phyloP scores from a whole-genome alignment of 495 filamentous ascomycete species.

The Hyphodiscus hymeniophilus region DNA sequence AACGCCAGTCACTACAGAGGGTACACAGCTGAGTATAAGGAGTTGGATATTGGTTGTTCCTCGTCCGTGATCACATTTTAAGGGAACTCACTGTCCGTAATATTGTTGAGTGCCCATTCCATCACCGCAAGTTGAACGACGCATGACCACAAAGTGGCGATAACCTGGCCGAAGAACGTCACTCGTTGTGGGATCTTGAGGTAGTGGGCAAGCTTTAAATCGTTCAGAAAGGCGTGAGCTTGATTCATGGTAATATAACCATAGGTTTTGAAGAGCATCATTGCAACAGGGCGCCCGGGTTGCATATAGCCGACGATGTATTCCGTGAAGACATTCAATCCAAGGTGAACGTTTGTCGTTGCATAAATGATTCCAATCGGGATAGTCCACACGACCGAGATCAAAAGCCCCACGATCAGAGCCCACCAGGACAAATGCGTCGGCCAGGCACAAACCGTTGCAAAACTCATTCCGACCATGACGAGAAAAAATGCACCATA shows the following conservation, averaged over 20 bases:
- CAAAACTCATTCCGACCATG: constrained; percentile 53
- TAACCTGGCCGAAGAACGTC: constrained; percentile 59
- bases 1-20: too few relatives aligned
- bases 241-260: constrained; percentile 61
- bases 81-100: too few relatives aligned
- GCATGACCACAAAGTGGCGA: constrained; percentile 57
- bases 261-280: constrained; percentile 73
- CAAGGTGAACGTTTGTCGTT: constrained; percentile 60
- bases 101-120: constrained; percentile 55
- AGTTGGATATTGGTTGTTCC: too few relatives aligned
- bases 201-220: constrained; percentile 59
- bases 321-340: constrained; percentile 61
- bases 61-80: too few relatives aligned
- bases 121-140: constrained; percentile 59
- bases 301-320: constrained; percentile 67
- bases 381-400: constrained; percentile 45
- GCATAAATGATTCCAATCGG: constrained; percentile 55
- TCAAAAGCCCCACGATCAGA: constrained; percentile 54
- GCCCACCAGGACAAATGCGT: constrained; percentile 62
- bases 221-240: constrained; percentile 43
- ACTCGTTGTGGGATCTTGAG: constrained; percentile 58
- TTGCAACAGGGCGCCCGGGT: constrained; percentile 53
- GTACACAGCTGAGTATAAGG: too few relatives aligned
- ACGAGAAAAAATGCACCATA: constrained; percentile 40
- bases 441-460: constrained; percentile 55